phyloP scores from a whole-genome alignment of 768 basidiomycete species.

The Suillus sp. region DNA sequence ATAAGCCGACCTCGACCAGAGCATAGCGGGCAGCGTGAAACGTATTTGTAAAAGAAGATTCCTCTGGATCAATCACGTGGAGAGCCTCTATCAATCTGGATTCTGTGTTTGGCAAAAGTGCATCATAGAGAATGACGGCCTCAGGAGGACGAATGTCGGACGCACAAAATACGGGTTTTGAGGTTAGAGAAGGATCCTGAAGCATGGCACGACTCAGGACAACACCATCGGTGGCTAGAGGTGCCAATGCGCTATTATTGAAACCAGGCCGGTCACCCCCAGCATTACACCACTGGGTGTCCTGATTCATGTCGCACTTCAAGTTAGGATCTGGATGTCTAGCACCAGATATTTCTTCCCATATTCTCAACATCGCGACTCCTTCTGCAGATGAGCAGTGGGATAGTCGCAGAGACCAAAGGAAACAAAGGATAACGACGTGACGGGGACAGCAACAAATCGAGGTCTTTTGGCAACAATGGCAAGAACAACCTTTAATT shows the following conservation, averaged over 20 bases:
- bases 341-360: slow-evolving; percentile 52
- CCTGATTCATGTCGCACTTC: slow-evolving; percentile 21
- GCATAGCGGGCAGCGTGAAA: slow-evolving; percentile 50
- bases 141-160: slow-evolving; percentile 48
- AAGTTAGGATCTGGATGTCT: slow-evolving; percentile 23
- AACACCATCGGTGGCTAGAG: slow-evolving; percentile 17
- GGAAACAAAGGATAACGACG: neutral
- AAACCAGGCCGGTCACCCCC: slow-evolving; percentile 28
- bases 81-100: slow-evolving; percentile 51
- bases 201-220: slow-evolving; percentile 11
- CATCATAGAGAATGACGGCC: slow-evolving; percentile 56
- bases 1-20: slow-evolving; percentile 60
- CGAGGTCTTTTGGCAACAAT: neutral
- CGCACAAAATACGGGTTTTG: slow-evolving; percentile 34
- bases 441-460: neutral
- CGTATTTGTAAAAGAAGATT: slow-evolving; percentile 40
- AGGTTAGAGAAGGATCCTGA: slow-evolving; percentile 15
- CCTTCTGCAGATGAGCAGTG: neutral
- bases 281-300: slow-evolving; percentile 31
- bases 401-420: neutral
- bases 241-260: slow-evolving; percentile 22
- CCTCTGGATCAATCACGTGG: slow-evolving; percentile 44
- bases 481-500: neutral
- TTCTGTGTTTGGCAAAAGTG: slow-evolving; percentile 34
- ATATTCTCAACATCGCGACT: slow-evolving; percentile 49